These are phyloP conservation scores for Tylopilus vinaceipallidus DNA, from an alignment of 768 basidiomycete species.

Conservation along the genomic window DNA sequence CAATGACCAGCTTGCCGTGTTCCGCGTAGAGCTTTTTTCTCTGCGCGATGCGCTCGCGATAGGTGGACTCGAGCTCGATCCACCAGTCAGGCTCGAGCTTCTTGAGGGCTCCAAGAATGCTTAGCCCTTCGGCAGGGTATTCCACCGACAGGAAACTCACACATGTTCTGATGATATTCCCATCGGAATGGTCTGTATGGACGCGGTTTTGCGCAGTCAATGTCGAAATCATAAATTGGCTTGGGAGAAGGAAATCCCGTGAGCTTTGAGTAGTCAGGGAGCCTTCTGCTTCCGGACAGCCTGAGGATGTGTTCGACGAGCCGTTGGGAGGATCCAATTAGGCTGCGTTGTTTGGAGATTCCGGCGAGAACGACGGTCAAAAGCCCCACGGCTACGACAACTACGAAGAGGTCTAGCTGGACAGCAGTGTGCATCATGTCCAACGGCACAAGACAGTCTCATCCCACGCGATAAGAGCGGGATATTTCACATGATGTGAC, in stretches of 20 bases:
- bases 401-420: background rate
- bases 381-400: background rate
- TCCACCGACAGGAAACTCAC: constrained; percentile 29
- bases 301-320: constrained; percentile 1
- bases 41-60: constrained; percentile 42
- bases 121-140: background rate
- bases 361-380: constrained; percentile 1
- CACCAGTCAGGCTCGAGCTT: constrained; percentile 53
- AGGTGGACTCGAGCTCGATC: constrained; percentile 56
- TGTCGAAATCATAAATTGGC: constrained; percentile 42
- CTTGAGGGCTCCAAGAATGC: constrained; percentile 36
- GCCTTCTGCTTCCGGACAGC: constrained; percentile 7
- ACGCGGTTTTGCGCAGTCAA: constrained; percentile 42
- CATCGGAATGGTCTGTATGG: constrained; percentile 58
- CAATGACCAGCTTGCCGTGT: constrained; percentile 42
- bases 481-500: too few relatives aligned
- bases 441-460: background rate
- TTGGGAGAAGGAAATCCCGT: constrained; percentile 44
- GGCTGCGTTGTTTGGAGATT: background rate
- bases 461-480: background rate
- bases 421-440: constrained; percentile 8
- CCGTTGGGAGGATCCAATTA: constrained; percentile 2
- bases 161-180: constrained; percentile 57
- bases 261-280: constrained; percentile 41
- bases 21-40: constrained; percentile 38